A percentile compares a stretch with the other conserved stretches of the same genome.
Evolutionary conservation across 2,329 filamentous ascomycete genomes (phyloP).

Genomic region (Colletotrichum sp.): DNA sequence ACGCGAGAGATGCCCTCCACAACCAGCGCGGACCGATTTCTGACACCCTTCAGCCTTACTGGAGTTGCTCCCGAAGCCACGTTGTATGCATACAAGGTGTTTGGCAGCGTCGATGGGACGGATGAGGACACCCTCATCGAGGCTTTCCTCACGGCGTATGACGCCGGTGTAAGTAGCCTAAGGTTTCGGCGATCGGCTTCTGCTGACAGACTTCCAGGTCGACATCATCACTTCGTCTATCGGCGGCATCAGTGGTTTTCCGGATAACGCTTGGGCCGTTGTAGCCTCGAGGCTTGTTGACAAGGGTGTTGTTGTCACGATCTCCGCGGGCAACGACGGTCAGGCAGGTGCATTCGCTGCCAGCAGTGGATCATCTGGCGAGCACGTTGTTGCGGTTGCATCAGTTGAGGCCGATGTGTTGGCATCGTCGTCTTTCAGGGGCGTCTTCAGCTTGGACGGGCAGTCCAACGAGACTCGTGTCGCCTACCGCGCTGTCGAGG

Average conservation of each 20-base stretch:
- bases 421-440: conserved; percentile 6
- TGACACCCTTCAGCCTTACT: background rate
- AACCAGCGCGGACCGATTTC: background rate
- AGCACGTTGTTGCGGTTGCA: conserved; percentile 46
- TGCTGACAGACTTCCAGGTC: background rate
- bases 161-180: conserved; percentile 5
- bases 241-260: conserved; percentile 23
- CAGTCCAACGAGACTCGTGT: conserved; percentile 6
- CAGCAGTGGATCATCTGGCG: conserved; percentile 42
- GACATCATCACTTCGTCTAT: conserved; percentile 31
- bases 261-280: conserved; percentile 33
- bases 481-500: conserved; percentile 1
- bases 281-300: conserved; percentile 46
- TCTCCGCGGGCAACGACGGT: conserved; percentile 51
- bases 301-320: conserved; percentile 43
- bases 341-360: conserved; percentile 43
- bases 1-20: background rate
- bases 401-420: conserved; percentile 37
- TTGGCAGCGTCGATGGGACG: conserved; percentile 7
- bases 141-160: conserved; percentile 13
- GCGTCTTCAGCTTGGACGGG: background rate
- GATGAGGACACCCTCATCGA: conserved; percentile 21
- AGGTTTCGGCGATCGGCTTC: background rate
- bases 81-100: conserved; percentile 17
- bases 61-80: conserved; percentile 15